Conservation (phyloP, 495 filamentous ascomycete genomes). For the Aspergillus coremiiformis region DNA sequence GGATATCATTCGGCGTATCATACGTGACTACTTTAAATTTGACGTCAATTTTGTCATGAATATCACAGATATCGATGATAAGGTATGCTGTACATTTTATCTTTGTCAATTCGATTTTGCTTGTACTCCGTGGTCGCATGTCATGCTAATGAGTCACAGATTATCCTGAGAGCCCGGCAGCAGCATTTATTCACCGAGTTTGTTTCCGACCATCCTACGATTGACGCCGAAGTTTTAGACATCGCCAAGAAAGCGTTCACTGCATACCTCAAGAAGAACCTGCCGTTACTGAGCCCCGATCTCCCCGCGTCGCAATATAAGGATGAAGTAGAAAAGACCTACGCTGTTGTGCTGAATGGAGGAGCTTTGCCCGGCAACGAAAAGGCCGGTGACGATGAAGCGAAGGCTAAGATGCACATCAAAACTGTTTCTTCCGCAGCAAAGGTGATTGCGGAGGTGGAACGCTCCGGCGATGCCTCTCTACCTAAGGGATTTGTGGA, state of each 20-base stretch:
- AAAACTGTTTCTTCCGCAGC: conserved; percentile 62
- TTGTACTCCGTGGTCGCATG: not conserved
- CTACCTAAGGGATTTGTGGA: conserved; percentile 35
- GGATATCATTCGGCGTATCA: conserved; percentile 83
- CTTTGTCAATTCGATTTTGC: not conserved
- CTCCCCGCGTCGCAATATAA: conserved; percentile 41
- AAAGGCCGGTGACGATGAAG: conserved; percentile 64
- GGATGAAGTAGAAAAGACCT: conserved; percentile 49
- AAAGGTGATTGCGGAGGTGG: conserved; percentile 42
- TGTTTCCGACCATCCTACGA: conserved; percentile 31
- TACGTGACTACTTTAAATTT: conserved; percentile 80
- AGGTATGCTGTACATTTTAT: conserved; percentile 41
- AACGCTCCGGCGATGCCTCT: conserved; percentile 26
- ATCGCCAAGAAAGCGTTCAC: conserved; percentile 58
- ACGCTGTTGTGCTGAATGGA: conserved; percentile 49
- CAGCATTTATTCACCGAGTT: conserved; percentile 61
- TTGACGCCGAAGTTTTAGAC: conserved; percentile 48
- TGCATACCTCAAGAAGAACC: conserved; percentile 68
- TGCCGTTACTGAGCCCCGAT: conserved; percentile 51
- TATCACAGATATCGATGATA: conserved; percentile 90
- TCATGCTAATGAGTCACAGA: conserved; percentile 35
- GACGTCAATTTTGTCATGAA: conserved; percentile 93
- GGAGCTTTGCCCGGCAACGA: conserved; percentile 52
- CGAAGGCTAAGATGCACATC: conserved; percentile 91
- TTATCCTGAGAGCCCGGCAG: conserved; percentile 76